These are phyloP conservation scores for Fragaria nilgerrensis DNA, from an alignment of 306 rosid genomes.

Conservation along the genomic window DNA sequence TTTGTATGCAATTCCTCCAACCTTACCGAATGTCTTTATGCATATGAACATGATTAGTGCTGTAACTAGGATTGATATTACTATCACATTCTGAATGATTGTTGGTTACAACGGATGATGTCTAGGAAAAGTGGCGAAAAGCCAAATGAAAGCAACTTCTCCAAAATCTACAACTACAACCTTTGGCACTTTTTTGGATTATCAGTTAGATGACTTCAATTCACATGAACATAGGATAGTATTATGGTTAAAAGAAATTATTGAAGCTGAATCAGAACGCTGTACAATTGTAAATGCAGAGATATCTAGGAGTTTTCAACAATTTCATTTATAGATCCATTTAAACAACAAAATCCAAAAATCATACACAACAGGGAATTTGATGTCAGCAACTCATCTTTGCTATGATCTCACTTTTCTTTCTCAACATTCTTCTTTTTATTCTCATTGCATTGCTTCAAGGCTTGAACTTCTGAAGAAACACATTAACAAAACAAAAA, in stretches of 20 bases:
- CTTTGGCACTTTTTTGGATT: neutral
- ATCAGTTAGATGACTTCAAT: neutral
- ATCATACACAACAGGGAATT: neutral
- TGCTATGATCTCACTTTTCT: constrained; percentile 26
- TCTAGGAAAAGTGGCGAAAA: neutral
- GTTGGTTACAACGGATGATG: neutral
- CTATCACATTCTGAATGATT: neutral
- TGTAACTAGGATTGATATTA: neutral
- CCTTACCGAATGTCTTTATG: neutral
- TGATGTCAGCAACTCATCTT: constrained; percentile 2
- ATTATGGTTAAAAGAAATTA: neutral
- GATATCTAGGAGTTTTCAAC: neutral
- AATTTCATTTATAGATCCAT: neutral
- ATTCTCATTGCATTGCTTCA: constrained; percentile 69
- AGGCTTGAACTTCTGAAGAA: constrained; percentile 58
- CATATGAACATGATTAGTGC: neutral
- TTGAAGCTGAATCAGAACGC: neutral
- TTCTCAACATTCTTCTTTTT: constrained; percentile 27
- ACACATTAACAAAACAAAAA: neutral
- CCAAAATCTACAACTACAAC: neutral
- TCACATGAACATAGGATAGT: neutral
- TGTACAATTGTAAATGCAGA: neutral
- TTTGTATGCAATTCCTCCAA: neutral
- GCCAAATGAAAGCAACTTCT: neutral
- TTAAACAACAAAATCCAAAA: neutral